Base-by-base conservation (phyloP, 306 rosid species). In the Cucumis melo region DNA sequence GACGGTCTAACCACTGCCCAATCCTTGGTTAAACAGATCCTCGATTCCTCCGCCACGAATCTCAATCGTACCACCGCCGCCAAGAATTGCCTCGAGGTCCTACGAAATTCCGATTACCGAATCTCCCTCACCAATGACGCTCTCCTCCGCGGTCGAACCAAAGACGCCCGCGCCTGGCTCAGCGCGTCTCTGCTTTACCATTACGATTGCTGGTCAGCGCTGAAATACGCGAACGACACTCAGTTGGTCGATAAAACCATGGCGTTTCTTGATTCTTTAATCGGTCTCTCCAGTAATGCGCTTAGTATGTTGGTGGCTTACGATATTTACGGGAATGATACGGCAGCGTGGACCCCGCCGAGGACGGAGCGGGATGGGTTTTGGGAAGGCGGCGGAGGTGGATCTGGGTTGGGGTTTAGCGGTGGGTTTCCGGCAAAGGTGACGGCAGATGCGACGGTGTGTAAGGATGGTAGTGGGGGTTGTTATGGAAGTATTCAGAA, bases 141-240 rank as follows among this genome's bases (percentile, higher is more conserved):
- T 0, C 78, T 92, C 20, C 77, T 84, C 6, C 78, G 55, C 1
- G 91, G 86, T 12, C 77, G 21, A 19, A 70, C 2, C 29, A 89
- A 90, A 77, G 91, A 86, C 82, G 91, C 90, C 0, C 86, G 96
- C 5, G 96, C 96, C 0, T 88, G 95, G 88, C 81, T 94, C 58
- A 83, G 89, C 81, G 91, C 98, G 34, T 87, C 96, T 1, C 60
- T 90, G 41, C 85, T 80, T 0, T 88, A 78, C 80, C 97, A 92
- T 68, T 91, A 86, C 86, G 99, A 86, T 74, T 94, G 99, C 88
- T 85, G 88, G 91, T 90, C 85, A 21, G 86, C 81, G 17, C 86
- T 94, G 62, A 89, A 86, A 66, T 94, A 92, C 86, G 97, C 90
- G 3, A 90, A 94, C 86, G 99, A 90, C 85, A 86, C 96, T 5